Conservation (phyloP, 208 protist genomes). For the Zelonia costaricensis region DNA sequence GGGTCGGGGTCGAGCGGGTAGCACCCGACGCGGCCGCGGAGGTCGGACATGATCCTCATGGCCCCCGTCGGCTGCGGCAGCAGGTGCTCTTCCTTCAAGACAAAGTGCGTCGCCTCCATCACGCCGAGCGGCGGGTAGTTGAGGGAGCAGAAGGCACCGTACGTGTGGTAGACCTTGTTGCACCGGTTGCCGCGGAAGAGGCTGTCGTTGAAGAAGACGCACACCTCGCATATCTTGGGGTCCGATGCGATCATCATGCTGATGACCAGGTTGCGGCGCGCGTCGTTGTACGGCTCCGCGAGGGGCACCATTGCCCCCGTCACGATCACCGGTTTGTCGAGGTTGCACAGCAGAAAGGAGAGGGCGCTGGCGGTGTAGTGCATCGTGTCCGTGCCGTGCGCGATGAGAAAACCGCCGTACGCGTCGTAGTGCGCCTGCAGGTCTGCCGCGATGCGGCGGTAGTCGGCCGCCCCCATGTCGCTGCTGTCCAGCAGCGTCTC, state of each 20-base stretch:
- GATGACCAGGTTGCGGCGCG: conserved; percentile 78
- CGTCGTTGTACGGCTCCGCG: conserved; percentile 89
- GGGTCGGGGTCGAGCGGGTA: conserved; percentile 51
- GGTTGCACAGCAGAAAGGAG: conserved; percentile 96
- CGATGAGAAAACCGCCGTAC: conserved; percentile 97
- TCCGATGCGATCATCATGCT: conserved; percentile 86
- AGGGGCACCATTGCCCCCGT: conserved; percentile 96
- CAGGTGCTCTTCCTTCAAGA: conserved; percentile 45
- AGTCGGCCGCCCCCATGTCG: conserved; percentile 76
- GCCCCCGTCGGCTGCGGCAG: conserved; percentile 52
- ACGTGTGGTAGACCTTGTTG: conserved; percentile 80
- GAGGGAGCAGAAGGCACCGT: conserved; percentile 88
- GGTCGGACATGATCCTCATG: conserved; percentile 50
- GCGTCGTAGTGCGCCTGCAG: conserved; percentile 75
- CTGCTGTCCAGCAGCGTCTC: conserved; percentile 83
- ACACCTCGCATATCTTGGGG: conserved; percentile 92
- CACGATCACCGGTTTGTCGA: conserved; percentile 96
- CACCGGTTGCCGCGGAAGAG: conserved; percentile 94
- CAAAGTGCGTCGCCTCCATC: conserved; percentile 74
- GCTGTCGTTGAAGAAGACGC: conserved; percentile 94
- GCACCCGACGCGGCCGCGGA: conserved; percentile 46
- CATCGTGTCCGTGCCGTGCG: conserved; percentile 98
- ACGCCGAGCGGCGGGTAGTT: conserved; percentile 91
- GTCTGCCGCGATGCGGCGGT: conserved; percentile 77
- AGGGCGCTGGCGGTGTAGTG: conserved; percentile 96